Base-by-base conservation (phyloP, 345 rosid species). In the Clausena lansium region DNA sequence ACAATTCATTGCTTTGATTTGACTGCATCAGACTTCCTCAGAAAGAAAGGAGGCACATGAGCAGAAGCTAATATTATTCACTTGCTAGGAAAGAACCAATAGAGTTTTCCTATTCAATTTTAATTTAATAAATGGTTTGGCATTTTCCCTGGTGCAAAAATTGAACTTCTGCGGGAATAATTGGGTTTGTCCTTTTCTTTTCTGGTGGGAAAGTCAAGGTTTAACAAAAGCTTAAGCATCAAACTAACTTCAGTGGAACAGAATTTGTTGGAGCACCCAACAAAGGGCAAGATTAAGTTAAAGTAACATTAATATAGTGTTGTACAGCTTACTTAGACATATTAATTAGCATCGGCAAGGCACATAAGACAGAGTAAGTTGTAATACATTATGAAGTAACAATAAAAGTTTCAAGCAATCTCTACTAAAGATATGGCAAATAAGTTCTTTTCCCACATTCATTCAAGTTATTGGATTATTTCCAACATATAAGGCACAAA, bases 191-290 rank as follows among this genome's bases (percentile, higher is more conserved):
- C 79, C 77, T 70, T 85, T 64, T 82, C 86, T 66, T 77, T 80
- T 50, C 74, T 59, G 86, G 88, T 78, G 64, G 60, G 79, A 83
- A 73, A 78, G 81, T 85, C 76, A 55, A 69, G 82, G 67, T 58
- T 41, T 38, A 82, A 76, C 79, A 79, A 54, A 79, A 74, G 81
- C 85, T 80, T 80, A 76, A 80, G 75, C 74, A 73, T 73, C 77
- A 77, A 77, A 67, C 63, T 62, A 76, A 77, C 75, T 36, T 71
- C 70, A 52, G 22, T 71, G 87, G 77, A 62, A 75, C 78, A 77
- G 60, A 77, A 79, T 80, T 62, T 75, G 67, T n/a, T n/a, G n/a
- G n/a, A n/a, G n/a, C 62, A 85, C 73, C 87, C 24, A 74, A 78
- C 80, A 38, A 68, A 8, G 50, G 39, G 76, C 28, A 73, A n/a